phyloP scores from a whole-genome alignment of 306 rosid genomes.

The Rosa lucieae region DNA sequence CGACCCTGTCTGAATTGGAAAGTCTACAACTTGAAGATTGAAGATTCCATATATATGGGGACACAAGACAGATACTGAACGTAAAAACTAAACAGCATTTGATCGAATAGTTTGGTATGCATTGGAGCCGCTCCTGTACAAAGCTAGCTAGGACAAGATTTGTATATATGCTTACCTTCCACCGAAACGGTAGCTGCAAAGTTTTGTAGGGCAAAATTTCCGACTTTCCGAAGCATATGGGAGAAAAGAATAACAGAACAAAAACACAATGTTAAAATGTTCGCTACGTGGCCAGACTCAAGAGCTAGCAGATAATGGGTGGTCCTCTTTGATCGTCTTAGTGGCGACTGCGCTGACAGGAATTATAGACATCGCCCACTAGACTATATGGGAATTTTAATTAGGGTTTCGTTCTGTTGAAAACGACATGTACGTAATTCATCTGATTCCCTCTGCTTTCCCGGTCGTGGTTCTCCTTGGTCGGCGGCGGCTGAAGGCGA shows the following conservation, averaged over 20 bases:
- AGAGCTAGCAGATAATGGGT: background rate
- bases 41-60: background rate
- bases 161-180: background rate
- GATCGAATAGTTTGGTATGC: background rate
- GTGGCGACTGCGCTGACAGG: background rate
- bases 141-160: conserved; percentile 5
- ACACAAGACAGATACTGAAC: background rate
- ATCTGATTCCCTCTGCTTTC: background rate
- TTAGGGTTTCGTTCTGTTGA: background rate
- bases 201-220: too few relatives aligned
- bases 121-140: background rate
- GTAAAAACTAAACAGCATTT: background rate
- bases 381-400: background rate
- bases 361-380: background rate
- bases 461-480: background rate
- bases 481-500: conserved; percentile 12
- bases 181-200: background rate
- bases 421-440: background rate
- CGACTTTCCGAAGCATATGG: too few relatives aligned
- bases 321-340: background rate
- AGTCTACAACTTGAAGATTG: background rate
- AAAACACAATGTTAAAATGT: background rate
- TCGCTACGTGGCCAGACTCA: background rate
- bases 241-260: background rate
- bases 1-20: background rate